Base-by-base conservation (phyloP, 2,329 filamentous ascomycete species). In the Amauroascus verrucosus region DNA sequence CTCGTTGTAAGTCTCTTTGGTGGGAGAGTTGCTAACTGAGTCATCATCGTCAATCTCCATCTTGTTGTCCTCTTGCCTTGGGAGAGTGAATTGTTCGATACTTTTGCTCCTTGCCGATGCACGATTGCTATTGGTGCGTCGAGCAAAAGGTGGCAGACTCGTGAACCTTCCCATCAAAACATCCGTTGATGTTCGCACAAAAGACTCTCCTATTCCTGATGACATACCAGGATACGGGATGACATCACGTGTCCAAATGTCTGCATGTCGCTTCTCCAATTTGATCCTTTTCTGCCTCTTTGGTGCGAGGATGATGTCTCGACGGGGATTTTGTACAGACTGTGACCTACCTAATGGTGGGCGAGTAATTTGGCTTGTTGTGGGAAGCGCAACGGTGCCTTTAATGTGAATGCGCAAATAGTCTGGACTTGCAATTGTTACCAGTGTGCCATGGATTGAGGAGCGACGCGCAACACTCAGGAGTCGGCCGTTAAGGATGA, bases 141-240 rank as follows among this genome's bases (percentile, higher is more conserved):
- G 86, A 35, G 81, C 79, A 64, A 94, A 90, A 46, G 85, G 85
- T 59, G 80, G 84, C 13, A 86, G 79, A 63, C 88, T 84, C 68
- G 87, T 95, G 58, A 96, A 77, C 65, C 90, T 94, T 50, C 89
- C 80, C 73, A 95, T 95, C 64, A 95, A 81, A 0, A 86, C 86
- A 33, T 87, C 88, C 11, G 89, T 86, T n/a, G 85, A 88, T 38
- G 80, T 81, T 48, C 86, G 78, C 45, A 93, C 83, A 2, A 88
- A 73, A 63, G 86, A 81, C 61, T 95, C 85, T 71, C 72, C 81
- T 67, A 66, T 80, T 67, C 71, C 82, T 67, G 69, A 75, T 30
- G 79, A 79, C 80, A 95, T 90, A 1, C 88, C 88, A 14, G 90
- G 88, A 64, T 85, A 93, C 0, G 89, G 88, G 40, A 96, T 71